These are phyloP conservation scores for Candida xiaguanensis DNA, from an alignment of 805 yeast genomes.

Conservation along the genomic window DNA sequence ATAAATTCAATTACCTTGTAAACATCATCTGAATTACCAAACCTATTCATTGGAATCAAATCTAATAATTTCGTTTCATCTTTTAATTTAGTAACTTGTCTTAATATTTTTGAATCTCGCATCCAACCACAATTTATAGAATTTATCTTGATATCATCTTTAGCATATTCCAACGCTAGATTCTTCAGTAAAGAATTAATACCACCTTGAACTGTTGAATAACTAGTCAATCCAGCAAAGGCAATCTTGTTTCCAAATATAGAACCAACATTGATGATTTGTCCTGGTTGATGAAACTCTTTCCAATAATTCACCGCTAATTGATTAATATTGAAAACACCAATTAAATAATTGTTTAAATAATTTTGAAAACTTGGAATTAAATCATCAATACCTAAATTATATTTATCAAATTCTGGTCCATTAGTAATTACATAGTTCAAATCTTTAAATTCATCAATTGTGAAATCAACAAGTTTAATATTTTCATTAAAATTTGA, in stretches of 20 bases:
- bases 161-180: constrained; percentile 36
- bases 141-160: constrained; percentile 34
- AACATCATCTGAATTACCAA: constrained; percentile 32
- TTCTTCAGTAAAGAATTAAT: constrained; percentile 33
- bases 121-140: constrained; percentile 39
- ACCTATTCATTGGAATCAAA: constrained; percentile 31
- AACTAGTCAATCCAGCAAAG: constrained; percentile 26
- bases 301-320: constrained; percentile 11
- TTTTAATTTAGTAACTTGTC: constrained; percentile 11
- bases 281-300: constrained; percentile 20
- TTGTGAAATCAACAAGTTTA: constrained; percentile 9
- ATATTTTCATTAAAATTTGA: constrained; percentile 9
- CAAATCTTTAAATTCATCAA: constrained; percentile 9
- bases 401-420: constrained; percentile 12
- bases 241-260: constrained; percentile 27
- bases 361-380: not conserved
- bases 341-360: constrained; percentile 9
- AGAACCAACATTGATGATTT: constrained; percentile 36
- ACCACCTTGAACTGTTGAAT: constrained; percentile 35
- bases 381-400: constrained; percentile 10
- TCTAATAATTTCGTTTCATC: constrained; percentile 19
- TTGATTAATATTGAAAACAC: constrained; percentile 13
- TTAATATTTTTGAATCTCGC: constrained; percentile 30
- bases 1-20: constrained; percentile 32
- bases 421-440: constrained; percentile 15